phyloP scores from a whole-genome alignment of 345 rosid species.

The Boechera stricta region DNA sequence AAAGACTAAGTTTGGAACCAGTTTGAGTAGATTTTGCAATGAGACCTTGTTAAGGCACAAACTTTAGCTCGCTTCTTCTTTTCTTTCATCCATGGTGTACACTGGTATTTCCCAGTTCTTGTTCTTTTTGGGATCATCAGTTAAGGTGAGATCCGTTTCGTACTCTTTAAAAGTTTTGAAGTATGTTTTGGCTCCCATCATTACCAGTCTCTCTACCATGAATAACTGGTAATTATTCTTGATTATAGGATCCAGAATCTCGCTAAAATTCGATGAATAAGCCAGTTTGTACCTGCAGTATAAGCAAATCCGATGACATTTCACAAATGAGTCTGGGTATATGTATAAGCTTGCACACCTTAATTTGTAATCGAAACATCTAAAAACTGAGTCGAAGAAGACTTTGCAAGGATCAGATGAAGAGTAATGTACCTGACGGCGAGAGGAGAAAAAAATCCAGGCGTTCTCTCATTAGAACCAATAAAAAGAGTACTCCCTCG shows the following conservation, averaged over 20 bases:
- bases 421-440: constrained; percentile 64
- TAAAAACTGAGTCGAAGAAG: background rate
- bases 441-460: constrained; percentile 85
- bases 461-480: constrained; percentile 92
- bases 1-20: background rate
- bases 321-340: constrained; percentile 8
- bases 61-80: constrained; percentile 47
- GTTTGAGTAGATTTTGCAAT: background rate
- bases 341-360: constrained; percentile 16
- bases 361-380: background rate
- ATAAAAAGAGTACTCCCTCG: constrained; percentile 82
- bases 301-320: constrained; percentile 11
- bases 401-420: background rate
- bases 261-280: constrained; percentile 80
- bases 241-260: constrained; percentile 73
- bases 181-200: constrained; percentile 90
- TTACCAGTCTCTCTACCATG: constrained; percentile 88
- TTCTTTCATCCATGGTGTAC: constrained; percentile 59
- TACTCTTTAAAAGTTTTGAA: constrained; percentile 80
- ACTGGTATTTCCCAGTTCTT: constrained; percentile 92
- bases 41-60: constrained; percentile 15
- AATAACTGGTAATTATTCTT: constrained; percentile 88
- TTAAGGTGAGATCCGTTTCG: constrained; percentile 73
- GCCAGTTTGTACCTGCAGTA: constrained; percentile 81
- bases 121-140: constrained; percentile 92